phyloP scores from a whole-genome alignment of 2,329 filamentous ascomycete genomes.

The Nemania diffusa region DNA sequence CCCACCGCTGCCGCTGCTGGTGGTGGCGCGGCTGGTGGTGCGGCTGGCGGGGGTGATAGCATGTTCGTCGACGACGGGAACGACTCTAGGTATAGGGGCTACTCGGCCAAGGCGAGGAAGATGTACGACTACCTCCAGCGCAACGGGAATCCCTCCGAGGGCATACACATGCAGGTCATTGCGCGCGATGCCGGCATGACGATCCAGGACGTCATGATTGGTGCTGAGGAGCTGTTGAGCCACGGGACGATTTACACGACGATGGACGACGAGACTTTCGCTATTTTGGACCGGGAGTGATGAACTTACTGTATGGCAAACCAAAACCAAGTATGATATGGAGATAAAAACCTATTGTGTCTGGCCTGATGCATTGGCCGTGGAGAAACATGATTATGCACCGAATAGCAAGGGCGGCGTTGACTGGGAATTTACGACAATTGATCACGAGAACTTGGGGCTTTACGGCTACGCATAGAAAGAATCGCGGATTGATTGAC shows the following conservation, averaged over 20 bases:
- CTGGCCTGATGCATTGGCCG: constrained; percentile 7
- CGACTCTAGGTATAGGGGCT: constrained; percentile 56
- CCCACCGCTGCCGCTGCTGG: constrained; percentile 52
- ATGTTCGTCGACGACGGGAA: constrained; percentile 66
- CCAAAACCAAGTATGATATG: background rate
- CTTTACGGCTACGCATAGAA: constrained; percentile 18
- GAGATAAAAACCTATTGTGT: background rate
- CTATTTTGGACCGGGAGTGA: constrained; percentile 73
- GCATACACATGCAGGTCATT: constrained; percentile 83
- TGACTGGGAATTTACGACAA: constrained; percentile 29
- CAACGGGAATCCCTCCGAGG: constrained; percentile 79
- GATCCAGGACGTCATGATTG: constrained; percentile 75
- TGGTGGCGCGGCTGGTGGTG: constrained; percentile 46
- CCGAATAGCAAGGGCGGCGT: constrained; percentile 30
- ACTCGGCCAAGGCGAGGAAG: constrained; percentile 69
- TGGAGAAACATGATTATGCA: constrained; percentile 40
- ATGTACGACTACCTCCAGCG: constrained; percentile 77
- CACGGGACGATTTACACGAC: constrained; percentile 87
- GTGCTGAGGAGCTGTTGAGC: constrained; percentile 81
- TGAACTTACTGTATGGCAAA: background rate
- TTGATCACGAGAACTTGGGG: constrained; percentile 13
- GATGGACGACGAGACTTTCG: constrained; percentile 92
- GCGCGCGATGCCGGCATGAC: constrained; percentile 72
- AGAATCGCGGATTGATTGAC: background rate
- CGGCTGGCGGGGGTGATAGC: constrained; percentile 55